Conservation (phyloP, 179 eudicot species). For the Silene coronaria region DNA sequence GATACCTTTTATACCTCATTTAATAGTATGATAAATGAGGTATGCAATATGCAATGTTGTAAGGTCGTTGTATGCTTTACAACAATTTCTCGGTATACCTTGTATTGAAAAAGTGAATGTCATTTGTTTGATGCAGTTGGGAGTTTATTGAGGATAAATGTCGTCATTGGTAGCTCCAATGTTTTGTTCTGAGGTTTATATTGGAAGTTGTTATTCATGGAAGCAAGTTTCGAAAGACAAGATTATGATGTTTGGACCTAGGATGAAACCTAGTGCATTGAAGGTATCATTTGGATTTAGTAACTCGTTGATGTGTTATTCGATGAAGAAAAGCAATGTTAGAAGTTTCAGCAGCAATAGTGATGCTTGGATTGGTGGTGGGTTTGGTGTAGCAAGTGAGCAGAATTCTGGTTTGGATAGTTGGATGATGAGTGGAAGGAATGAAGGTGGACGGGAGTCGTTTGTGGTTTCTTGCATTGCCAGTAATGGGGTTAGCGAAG, state of each 20-base stretch:
- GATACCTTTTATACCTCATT: too few relatives aligned
- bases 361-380: slow-evolving; percentile 9
- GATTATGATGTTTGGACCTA: slow-evolving; percentile 10
- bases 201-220: slow-evolving; percentile 17
- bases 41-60: too few relatives aligned
- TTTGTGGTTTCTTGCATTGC: slow-evolving; percentile 24
- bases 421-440: slow-evolving; percentile 15
- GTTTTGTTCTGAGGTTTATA: slow-evolving; percentile 17
- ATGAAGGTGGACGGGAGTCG: not conserved
- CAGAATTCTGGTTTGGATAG: slow-evolving; percentile 7
- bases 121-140: not conserved
- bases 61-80: too few relatives aligned
- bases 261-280: slow-evolving; percentile 8
- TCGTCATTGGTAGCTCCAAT: slow-evolving; percentile 21
- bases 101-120: too few relatives aligned
- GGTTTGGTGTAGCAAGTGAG: slow-evolving; percentile 9
- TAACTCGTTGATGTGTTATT: slow-evolving; percentile 6
- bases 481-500: slow-evolving; percentile 16
- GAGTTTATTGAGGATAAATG: slow-evolving; percentile 21
- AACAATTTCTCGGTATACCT: too few relatives aligned
- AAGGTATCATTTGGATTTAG: slow-evolving; percentile 6
- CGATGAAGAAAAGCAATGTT: not conserved
- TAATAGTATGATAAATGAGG: too few relatives aligned
- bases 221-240: slow-evolving; percentile 19
- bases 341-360: not conserved